Evolutionary conservation across 2,329 filamentous ascomycete genomes (phyloP), one percentile per base, ranked within the genome.

Genomic region (Fusarium ambrosium): DNA sequence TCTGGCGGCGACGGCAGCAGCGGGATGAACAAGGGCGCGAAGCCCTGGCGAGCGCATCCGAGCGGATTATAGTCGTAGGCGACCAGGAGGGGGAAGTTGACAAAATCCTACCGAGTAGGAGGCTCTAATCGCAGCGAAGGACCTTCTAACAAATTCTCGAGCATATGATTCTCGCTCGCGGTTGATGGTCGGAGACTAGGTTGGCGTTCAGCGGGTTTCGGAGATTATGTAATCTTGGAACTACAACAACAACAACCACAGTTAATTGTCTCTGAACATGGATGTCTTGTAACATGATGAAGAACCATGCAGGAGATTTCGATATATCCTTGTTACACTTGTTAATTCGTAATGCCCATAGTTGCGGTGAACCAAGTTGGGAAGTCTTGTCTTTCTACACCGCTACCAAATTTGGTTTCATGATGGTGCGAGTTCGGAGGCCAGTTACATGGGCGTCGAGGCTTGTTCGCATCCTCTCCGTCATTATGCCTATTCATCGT

Each of bases 1-100:
- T 77, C 77, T 77, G 59, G 76, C 69, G 68, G 71, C 74, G 64
- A 79, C 70, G 67, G 77, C 72, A 56, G 78, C 73, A 56, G 77
- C 73, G 62, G 78, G 78, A 71, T 78, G 72, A 36, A 77, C 72
- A 63, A 81, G 72, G 78, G 79, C 78, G 66, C 78, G 79, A 71
- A 76, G 71, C 73, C 79, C 79, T 76, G 72, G 72, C 73, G 77
- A 78, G 75, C 77, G 76, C 81, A 82, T 82, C 72, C 81, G 79
- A 72, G 68, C 79, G 78, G 69, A 61, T 79, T 73, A 63, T 73
- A 59, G 74, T 72, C 61, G 61, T 45, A 55, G n/a, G 43, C 55
- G 37, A 27, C 60, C 64, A 65, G 69, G 63, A 56, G 43, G 62
- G 27, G 22, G 63, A 27, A 18, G 39, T 27, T 67, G 32, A 51